These are phyloP conservation scores for Sclerotinia nivalis DNA, from an alignment of 2,329 filamentous ascomycete genomes.

Conservation along the genomic window DNA sequence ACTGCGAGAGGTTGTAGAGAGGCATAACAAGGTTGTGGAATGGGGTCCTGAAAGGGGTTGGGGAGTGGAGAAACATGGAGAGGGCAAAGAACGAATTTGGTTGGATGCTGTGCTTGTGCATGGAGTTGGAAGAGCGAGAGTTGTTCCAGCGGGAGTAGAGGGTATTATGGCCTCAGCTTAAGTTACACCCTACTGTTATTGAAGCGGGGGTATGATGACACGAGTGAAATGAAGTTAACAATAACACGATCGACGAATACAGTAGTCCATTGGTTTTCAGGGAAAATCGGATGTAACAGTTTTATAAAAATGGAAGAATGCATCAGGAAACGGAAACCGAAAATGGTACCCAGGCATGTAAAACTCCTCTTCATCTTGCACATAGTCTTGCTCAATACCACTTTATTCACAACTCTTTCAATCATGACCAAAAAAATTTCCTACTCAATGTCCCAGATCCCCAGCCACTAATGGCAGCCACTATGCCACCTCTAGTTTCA, in stretches of 20 bases:
- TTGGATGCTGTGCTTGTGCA: conserved; percentile 33
- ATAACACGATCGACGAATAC: background rate
- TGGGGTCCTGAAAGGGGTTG: conserved; percentile 71
- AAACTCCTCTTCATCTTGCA: conserved; percentile 7
- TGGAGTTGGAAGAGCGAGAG: conserved; percentile 22
- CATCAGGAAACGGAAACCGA: background rate
- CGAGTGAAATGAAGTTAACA: background rate
- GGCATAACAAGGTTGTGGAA: conserved; percentile 53
- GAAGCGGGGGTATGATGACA: background rate
- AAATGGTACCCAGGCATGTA: conserved; percentile 4
- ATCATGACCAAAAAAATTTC: background rate
- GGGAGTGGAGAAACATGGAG: conserved; percentile 47
- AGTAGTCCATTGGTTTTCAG: background rate
- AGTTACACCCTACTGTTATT: background rate
- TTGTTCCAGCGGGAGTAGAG: conserved; percentile 2
- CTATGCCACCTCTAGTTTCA: background rate
- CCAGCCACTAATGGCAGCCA: background rate
- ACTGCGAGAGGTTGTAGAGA: conserved; percentile 54
- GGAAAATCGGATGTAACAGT: background rate
- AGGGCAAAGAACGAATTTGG: conserved; percentile 39
- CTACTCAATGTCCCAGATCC: background rate
- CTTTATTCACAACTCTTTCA: background rate
- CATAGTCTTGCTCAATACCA: conserved; percentile 1
- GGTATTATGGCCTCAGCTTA: background rate
- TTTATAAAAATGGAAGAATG: background rate